Base-by-base conservation (phyloP, 108 stramenopile genomes). In the Cylindrotheca closterium region DNA sequence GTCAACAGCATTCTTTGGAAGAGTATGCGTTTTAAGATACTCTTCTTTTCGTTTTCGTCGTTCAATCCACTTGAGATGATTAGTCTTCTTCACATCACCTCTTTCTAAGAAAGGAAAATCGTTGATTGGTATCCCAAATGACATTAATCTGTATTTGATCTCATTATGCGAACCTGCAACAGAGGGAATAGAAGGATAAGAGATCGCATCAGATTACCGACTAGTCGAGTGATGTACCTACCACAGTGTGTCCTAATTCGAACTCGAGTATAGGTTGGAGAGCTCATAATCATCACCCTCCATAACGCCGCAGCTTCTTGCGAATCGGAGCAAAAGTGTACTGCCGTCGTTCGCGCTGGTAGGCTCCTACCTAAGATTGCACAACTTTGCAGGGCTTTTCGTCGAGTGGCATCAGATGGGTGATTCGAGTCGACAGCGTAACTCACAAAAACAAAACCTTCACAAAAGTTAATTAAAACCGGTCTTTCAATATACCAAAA, bases 121-220 rank as follows among this genome's bases (percentile, higher is more conserved):
- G 30, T 48, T 10, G 4, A 65, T 55, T 4, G 57, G 49, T 24
- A 73, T 58, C 10, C 71, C 71, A 60, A 65, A 73, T 17, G 60
- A 27, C 49, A 42, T 30, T 18, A 73, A 50, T 46, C 30, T 60
- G 58, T 73, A 73, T 47, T 61, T 46, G 49, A 50, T 65, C 52
- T 73, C 71, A 30, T n/a, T 56, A 29, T 65, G 57, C n/a, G 63
- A 53, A 2, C 71, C 69, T 58, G 34, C 19, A n/a, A 33, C 5
- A 10, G 28, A 12, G 4, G 28, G 12, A 26, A 55, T 17, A 4
- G 28, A 23, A 17, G 3, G 27, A 17, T 55, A 27, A 51, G 7
- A 7, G 22, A 51, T 15, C 12, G n/a, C 7, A 15, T 5, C 4
- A 51, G 51, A n/a, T 19, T 15, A 42, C 15, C 21, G n/a, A 51